Conservation (phyloP, 768 basidiomycete species). For the Amanita phalloides region DNA sequence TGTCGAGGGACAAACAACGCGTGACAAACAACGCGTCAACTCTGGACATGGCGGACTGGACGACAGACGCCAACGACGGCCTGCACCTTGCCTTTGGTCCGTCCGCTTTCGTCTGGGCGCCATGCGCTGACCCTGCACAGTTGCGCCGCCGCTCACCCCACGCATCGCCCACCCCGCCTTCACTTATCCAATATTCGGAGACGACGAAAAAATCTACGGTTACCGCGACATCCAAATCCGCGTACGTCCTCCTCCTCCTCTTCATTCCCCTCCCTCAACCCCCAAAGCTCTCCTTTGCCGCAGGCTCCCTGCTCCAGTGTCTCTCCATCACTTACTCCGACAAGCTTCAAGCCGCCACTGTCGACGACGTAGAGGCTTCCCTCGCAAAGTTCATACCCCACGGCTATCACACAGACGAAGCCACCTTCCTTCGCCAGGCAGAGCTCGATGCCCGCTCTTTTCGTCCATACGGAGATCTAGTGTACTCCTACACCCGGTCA, state of each 20-base stretch:
- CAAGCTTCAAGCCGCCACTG: conserved; percentile 57
- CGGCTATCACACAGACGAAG: conserved; percentile 60
- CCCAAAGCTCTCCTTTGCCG: conserved; percentile 69
- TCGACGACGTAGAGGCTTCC: conserved; percentile 80
- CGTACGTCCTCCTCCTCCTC: conserved; percentile 31
- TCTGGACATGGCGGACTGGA: conserved; percentile 49
- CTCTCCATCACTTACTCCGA: conserved; percentile 58
- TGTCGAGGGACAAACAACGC: too few relatives aligned
- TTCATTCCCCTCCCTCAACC: neutral
- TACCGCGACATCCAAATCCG: conserved; percentile 79
- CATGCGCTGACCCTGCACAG: conserved; percentile 29
- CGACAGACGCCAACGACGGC: conserved; percentile 69
- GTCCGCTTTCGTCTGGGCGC: conserved; percentile 8
- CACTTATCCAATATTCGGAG: conserved; percentile 96
- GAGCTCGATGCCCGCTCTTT: conserved; percentile 73
- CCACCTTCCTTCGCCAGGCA: conserved; percentile 56
- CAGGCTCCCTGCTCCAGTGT: conserved; percentile 74
- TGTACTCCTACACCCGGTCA: conserved; percentile 68
- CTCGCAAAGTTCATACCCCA: conserved; percentile 70
- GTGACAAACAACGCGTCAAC: too few relatives aligned
- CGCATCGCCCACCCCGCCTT: conserved; percentile 77
- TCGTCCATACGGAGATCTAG: conserved; percentile 62
- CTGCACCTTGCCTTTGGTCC: conserved; percentile 67
- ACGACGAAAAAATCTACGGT: conserved; percentile 94
- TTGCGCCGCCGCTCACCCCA: conserved; percentile 37